A percentile compares a stretch with the other conserved stretches of the same genome.
Conservation (phyloP, 371 early-diverging fungal species). For the Neoconidiobolus thromboides region DNA sequence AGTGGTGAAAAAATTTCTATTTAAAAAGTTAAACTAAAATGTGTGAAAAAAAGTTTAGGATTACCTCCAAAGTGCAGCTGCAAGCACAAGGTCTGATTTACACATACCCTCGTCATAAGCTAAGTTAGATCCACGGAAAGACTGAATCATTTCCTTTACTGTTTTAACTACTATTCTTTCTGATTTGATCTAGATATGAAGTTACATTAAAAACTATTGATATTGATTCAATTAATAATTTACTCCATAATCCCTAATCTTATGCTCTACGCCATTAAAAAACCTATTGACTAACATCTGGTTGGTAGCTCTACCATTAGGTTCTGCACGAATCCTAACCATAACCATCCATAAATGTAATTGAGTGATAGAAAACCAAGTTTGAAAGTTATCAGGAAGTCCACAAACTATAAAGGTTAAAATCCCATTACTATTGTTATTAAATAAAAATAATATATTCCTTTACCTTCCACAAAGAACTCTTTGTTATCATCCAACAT, state of each 20-base stretch:
- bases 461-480: not conserved
- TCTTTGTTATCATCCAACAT: conserved; percentile 1
- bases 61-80: conserved; percentile 80
- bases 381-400: conserved; percentile 76
- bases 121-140: conserved; percentile 75
- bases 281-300: conserved; percentile 77
- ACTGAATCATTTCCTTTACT: conserved; percentile 57
- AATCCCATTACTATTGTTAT: conserved; percentile 8
- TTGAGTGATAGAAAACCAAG: conserved; percentile 82
- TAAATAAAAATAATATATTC: not conserved
- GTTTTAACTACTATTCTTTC: conserved; percentile 48
- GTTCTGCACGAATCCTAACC: conserved; percentile 57
- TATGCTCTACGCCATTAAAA: conserved; percentile 71
- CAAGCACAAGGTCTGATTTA: conserved; percentile 73
- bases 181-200: conserved; percentile 27
- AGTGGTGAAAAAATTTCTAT: conserved; percentile 4
- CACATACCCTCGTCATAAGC: conserved; percentile 89
- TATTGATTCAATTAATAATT: conserved; percentile 3
- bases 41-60: not conserved
- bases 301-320: conserved; percentile 49
- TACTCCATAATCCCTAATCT: conserved; percentile 44
- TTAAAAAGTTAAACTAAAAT: not conserved
- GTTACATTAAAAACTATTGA: not conserved
- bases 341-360: conserved; percentile 88
- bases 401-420: conserved; percentile 20